Evolutionary conservation across 495 filamentous ascomycete species (phyloP), one percentile per base, ranked within the genome.

Genomic region (Penicillium lagena): DNA sequence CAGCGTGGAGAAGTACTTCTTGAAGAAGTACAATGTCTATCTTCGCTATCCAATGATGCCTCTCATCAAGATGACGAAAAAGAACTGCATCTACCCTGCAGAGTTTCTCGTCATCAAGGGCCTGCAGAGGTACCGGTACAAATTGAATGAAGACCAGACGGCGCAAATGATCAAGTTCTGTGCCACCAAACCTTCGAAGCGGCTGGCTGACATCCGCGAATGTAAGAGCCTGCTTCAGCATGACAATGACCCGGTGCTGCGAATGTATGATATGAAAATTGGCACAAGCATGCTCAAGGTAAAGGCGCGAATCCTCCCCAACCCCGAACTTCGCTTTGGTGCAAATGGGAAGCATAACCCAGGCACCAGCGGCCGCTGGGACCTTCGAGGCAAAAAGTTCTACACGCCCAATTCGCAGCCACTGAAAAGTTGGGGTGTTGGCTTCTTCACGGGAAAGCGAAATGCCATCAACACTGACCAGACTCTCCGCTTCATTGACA

Each of bases 151-250:
- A 12, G 54, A 47, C 1, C 61, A 76, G 73, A 93, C 89, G 0
- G 59, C 76, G 0, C 56, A 77, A 8, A 96, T 98, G 91, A 95
- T 98, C 65, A 89, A 83, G 58, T 88, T 87, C 60, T 89, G 90
- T 2, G 81, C 80, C 5, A 71, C 71, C 22, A 74, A 79, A 2
- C 93, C 93, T 0, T 35, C 48, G 0, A 54, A 80, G 22, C 87
- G 91, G 13, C 72, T 78, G 53, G 40, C 52, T 0, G 71, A 82
- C 11, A 85, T 96, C 41, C 49, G 73, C 29, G 59, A 75, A n/a
- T 83, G 83, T 14, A 75, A 94, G 13, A 49, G 60, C 0, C 73
- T 83, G 49, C 73, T 96, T 1, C 62, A 82, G 22, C 93, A 88
- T 78, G 49, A 48, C 0, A 56, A 75, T 0, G 93, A 98, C 49